These are phyloP conservation scores for Bothriochloa decipiens DNA, from an alignment of 176 grass and related monocot species.

Conservation along the genomic window DNA sequence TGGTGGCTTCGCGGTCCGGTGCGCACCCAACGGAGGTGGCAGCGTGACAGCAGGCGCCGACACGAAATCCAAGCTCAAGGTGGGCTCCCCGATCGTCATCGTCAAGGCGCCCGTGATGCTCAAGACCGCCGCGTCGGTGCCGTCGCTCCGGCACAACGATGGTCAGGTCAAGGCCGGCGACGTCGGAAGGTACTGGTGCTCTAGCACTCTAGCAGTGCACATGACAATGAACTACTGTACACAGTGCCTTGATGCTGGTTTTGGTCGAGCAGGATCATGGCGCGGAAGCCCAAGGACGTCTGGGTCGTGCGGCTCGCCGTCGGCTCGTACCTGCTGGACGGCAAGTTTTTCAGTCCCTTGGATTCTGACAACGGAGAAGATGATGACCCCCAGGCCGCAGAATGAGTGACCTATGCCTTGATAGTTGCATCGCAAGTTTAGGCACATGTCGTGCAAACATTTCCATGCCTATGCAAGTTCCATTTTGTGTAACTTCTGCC, in stretches of 20 bases:
- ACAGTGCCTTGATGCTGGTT: neutral
- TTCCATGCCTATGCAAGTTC: neutral
- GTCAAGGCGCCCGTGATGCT: slow-evolving; percentile 57
- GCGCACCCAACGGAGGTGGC: slow-evolving; percentile 19
- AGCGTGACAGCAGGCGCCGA: neutral
- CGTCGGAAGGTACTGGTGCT: slow-evolving; percentile 61
- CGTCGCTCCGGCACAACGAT: slow-evolving; percentile 66
- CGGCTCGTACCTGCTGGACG: slow-evolving; percentile 75
- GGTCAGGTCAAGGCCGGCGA: slow-evolving; percentile 79
- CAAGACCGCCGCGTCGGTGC: slow-evolving; percentile 82
- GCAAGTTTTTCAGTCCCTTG: slow-evolving; percentile 76
- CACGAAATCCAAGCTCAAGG: slow-evolving; percentile 43
- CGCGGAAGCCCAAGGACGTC: slow-evolving; percentile 87
- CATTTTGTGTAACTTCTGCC: neutral
- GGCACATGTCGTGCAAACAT: neutral
- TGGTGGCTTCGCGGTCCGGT: slow-evolving; percentile 20
- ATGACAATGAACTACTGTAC: neutral
- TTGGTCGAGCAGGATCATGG: slow-evolving; percentile 54
- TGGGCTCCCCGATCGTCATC: slow-evolving; percentile 75
- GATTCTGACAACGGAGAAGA: slow-evolving; percentile 34
- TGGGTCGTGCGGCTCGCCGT: slow-evolving; percentile 85
- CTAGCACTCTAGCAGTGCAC: neutral
- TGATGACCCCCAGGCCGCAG: neutral
- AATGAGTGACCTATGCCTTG: neutral
- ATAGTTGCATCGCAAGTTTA: neutral